Evolutionary conservation across 2,329 filamentous ascomycete genomes (phyloP).

Genomic region (Lizonia empirigonia): DNA sequence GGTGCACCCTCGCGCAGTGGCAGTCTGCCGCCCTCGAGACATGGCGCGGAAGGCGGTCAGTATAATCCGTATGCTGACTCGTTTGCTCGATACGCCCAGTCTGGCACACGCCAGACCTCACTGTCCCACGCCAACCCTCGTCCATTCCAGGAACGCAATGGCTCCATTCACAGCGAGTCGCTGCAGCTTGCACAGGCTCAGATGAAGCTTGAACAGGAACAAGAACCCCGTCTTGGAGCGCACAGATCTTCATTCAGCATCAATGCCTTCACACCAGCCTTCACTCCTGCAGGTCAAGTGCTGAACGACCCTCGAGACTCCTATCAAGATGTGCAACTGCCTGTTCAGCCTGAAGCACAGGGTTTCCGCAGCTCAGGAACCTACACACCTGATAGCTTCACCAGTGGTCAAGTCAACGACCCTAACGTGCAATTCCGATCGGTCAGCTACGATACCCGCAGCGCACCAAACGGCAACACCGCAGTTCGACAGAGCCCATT

Average conservation of each 20-base stretch:
- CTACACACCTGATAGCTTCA: slow-evolving; percentile 46
- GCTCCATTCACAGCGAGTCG: slow-evolving; percentile 48
- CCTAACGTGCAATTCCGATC: slow-evolving; percentile 47
- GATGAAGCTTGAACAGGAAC: slow-evolving; percentile 43
- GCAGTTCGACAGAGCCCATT: slow-evolving; percentile 54
- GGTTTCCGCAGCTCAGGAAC: slow-evolving; percentile 30
- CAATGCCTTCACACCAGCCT: slow-evolving; percentile 31
- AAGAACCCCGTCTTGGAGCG: slow-evolving; percentile 39
- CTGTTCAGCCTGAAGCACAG: slow-evolving; percentile 27
- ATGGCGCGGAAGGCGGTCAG: slow-evolving; percentile 50
- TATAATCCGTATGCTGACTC: slow-evolving; percentile 40
- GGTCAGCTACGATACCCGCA: slow-evolving; percentile 51
- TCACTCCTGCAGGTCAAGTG: slow-evolving; percentile 31
- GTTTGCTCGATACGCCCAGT: slow-evolving; percentile 35
- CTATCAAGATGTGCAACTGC: slow-evolving; percentile 32
- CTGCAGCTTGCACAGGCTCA: slow-evolving; percentile 41
- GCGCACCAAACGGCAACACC: slow-evolving; percentile 50
- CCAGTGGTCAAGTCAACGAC: slow-evolving; percentile 38
- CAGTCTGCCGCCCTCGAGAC: slow-evolving; percentile 62
- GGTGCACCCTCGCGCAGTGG: slow-evolving; percentile 59
- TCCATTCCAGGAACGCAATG: slow-evolving; percentile 46
- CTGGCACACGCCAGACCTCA: slow-evolving; percentile 54
- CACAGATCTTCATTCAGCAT: slow-evolving; percentile 45
- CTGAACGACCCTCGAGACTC: slow-evolving; percentile 30
- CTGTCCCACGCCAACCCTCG: slow-evolving; percentile 56